A percentile compares a stretch with the other conserved stretches of the same genome.
Conservation (phyloP, 805 yeast genomes). For the Martiniozyma abietophila region DNA sequence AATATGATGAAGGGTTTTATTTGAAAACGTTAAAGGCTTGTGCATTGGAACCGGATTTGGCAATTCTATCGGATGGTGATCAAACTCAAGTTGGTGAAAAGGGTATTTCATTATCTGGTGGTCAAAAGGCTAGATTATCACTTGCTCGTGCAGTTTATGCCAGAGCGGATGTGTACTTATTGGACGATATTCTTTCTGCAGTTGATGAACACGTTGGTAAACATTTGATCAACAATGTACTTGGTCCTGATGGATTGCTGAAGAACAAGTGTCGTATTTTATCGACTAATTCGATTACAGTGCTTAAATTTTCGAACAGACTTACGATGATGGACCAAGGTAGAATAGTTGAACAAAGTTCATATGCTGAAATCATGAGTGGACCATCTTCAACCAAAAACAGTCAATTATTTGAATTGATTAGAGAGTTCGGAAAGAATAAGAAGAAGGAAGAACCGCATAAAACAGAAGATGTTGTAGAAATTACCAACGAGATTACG, state of each 20-base stretch:
- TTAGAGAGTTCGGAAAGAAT: conserved; percentile 50
- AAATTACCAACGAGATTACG: conserved; percentile 5
- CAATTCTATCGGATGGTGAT: conserved; percentile 81
- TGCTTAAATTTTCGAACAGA: conserved; percentile 47
- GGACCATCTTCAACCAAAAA: conserved; percentile 1
- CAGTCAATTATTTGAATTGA: conserved; percentile 25
- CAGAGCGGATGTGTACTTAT: conserved; percentile 80
- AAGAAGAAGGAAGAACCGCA: conserved; percentile 17
- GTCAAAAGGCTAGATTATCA: conserved; percentile 93
- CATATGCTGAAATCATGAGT: conserved; percentile 38
- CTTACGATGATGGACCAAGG: conserved; percentile 58
- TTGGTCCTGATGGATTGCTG: conserved; percentile 38
- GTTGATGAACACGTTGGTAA: conserved; percentile 96
- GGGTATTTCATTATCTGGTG: conserved; percentile 94
- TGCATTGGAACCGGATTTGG: conserved; percentile 72
- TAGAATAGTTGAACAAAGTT: conserved; percentile 56
- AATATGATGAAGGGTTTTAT: conserved; percentile 73
- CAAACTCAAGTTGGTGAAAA: conserved; percentile 92
- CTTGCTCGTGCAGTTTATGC: conserved; percentile 95
- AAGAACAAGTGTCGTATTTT: conserved; percentile 44
- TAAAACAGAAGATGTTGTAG: conserved; percentile 8
- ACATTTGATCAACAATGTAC: conserved; percentile 59
- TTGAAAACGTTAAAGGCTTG: conserved; percentile 77
- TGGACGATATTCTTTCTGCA: conserved; percentile 92
- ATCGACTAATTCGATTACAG: conserved; percentile 49